Base-by-base conservation (phyloP, 2,329 filamentous ascomycete genomes). In the Colletotrichum sp. region DNA sequence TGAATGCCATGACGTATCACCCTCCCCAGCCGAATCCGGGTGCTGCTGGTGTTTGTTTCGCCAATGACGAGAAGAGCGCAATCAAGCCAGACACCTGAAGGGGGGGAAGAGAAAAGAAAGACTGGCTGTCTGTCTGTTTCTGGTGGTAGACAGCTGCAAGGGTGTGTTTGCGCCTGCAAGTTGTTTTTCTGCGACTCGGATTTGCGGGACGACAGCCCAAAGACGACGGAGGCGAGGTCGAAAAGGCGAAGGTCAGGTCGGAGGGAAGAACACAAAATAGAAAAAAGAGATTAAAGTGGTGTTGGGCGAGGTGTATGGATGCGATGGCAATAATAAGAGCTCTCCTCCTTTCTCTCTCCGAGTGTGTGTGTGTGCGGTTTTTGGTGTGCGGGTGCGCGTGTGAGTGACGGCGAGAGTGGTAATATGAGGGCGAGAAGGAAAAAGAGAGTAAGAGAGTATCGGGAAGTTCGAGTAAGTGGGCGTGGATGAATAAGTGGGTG, bases 1-100 rank as follows among this genome's bases (percentile, higher is more conserved):
- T 83, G 75, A 81, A 83, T 80, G 82, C 82, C 82, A 83, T 83
- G 81, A 79, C 77, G 70, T 78, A 77, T 77, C 44, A 49, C 55
- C 70, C 76, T 63, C 73, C 79, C 64, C 66, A 39, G 28, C 70
- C 64, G 64, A 73, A 69, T 69, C 44, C 70, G 70, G 73, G 28
- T 73, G 68, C 49, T 52, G 18, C 39, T 62, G 59, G 18, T 73
- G 70, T 39, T 69, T 69, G 76, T 65, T 75, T 73, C 76, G 74
- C 77, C 72, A 70, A 75, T 71, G 39, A 75, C 39, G 55, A 62
- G 62, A 26, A 69, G 75, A 69, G 60, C 34, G 68, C 49, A 69
- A 71, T 69, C 36, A 72, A 75, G 63, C 49, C 62, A 49, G 68
- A 64, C 55, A 64, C 59, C 9, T 60, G 55, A 59, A 60, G 44